Evolutionary conservation across 345 rosid species (phyloP), one percentile per base, ranked within the genome.

Genomic region (Barbarea vulgaris): DNA sequence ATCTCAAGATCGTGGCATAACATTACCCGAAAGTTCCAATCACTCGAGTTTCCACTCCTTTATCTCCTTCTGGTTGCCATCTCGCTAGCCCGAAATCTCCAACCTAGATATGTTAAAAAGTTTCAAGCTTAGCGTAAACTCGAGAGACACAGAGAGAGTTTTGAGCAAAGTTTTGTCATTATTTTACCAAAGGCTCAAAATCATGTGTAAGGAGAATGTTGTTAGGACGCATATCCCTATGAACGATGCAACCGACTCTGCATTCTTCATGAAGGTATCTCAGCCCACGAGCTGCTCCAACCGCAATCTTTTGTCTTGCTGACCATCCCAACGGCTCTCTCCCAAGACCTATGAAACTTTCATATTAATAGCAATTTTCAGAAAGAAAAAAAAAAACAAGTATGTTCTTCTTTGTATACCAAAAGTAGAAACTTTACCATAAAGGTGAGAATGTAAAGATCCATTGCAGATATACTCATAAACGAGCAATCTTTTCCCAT

Each of bases 221-320:
- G 83, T 90, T 87, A 27, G 99, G 99, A 75, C 97, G 85, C 94
- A 95, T 80, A 79, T 95, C 99, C 42, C 99, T 92, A 74, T 95
- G 99, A 37, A 95, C 99, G 3, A 95, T 92, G 79, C 99, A 95
- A 60, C 99, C 97, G 9, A 92, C 99, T 85, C 99, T 90, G 77
- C 99, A 95, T 85, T 95, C 99, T 86, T 95, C 99, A 44, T 95
- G 99, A 70, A 95, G 97, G 72, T 95, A 95, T 52, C 97, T 87
- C 87, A 95, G 77, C 13, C 99, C 99, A 75, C 97, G 85, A 69
- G 99, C 99, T 52, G 97, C 97, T 81, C 99, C 97, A 39, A 87
- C 92, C 4, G 99, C 99, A 73, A 95, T 85, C 78, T 92, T 95
- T 81, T 81, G 87, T 7, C 99, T 68, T n/a, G 99, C 95, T 62